Evolutionary conservation across 768 basidiomycete species (phyloP).

Genomic region (Tricholoma sp.): DNA sequence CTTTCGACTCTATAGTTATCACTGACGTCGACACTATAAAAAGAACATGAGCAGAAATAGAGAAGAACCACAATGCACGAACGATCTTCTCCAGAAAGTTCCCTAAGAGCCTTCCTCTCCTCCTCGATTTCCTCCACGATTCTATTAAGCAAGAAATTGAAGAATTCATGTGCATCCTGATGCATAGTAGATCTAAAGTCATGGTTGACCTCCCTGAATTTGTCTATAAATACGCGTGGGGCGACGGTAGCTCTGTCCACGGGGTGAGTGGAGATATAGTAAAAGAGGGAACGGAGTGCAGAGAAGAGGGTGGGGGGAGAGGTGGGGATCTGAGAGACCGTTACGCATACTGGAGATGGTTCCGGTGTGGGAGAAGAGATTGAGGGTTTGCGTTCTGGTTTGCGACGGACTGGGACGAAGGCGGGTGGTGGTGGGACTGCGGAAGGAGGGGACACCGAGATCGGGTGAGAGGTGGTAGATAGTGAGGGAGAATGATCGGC

Average conservation of each 20-base stretch:
- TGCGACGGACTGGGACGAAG: slow-evolving; percentile 43
- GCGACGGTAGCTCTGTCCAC: slow-evolving; percentile 80
- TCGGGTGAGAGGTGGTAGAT: not conserved
- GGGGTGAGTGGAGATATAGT: slow-evolving; percentile 75
- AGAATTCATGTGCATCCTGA: slow-evolving; percentile 98
- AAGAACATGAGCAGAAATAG: slow-evolving; percentile 6
- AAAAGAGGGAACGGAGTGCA: slow-evolving; percentile 89
- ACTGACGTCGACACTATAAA: slow-evolving; percentile 55
- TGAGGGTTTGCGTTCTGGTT: slow-evolving; percentile 49
- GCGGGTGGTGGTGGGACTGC: slow-evolving; percentile 26
- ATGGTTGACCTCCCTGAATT: slow-evolving; percentile 90
- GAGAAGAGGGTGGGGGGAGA: slow-evolving; percentile 79
- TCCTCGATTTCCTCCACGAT: slow-evolving; percentile 91
- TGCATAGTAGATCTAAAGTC: slow-evolving; percentile 88
- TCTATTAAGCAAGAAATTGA: slow-evolving; percentile 89
- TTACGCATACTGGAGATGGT: slow-evolving; percentile 23
- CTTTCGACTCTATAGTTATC: slow-evolving; percentile 46
- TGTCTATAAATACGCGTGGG: slow-evolving; percentile 89
- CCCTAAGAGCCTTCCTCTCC: slow-evolving; percentile 43
- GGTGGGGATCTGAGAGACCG: slow-evolving; percentile 45
- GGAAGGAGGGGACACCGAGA: slow-evolving; percentile 4
- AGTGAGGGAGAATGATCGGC: slow-evolving; percentile 44
- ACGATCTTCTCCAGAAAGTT: slow-evolving; percentile 58
- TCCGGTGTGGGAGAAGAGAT: slow-evolving; percentile 20
- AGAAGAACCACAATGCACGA: slow-evolving; percentile 27